Base-by-base conservation (phyloP, 305 asterid genomes). In the Andrographis paniculata region DNA sequence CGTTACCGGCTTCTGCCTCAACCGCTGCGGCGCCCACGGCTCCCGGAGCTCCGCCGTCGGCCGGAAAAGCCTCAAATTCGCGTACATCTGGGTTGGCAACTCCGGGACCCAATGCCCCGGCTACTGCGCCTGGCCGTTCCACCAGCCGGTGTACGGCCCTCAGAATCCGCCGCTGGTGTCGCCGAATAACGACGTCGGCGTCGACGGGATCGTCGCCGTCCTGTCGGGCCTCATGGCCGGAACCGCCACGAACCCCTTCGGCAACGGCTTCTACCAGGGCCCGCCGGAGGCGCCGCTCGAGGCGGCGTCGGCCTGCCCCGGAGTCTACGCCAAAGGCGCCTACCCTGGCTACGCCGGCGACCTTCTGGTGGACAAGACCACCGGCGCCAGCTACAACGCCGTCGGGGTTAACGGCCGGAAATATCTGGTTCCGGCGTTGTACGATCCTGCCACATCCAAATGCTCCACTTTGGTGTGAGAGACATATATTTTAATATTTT, bases 301-400 rank as follows among this genome's bases (percentile, higher is more conserved):
- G 24, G 76, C 83, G 14, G 56, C 74, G 0, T 68, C 83, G 14
- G 79, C 79, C 42, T 75, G 83, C 22, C 68, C 79, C 7, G 83
- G 76, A 2, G 68, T 75, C 0, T 75, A 75, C 6, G 83, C 58
- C 0, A 71, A 71, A 4, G 79, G 76, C 1, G 83, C 82, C 2
- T 75, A 75, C 20, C 82, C 82, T 0, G 82, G 78, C 4, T 71
- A 71, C 11, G 39, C 39, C 17, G 42, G 42, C 14, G 12, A 37
- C 17, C 14, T 37, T 17, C 17, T 37, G 42, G 17, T 37, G 16
- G 42, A 37, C 42, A 13, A 13, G 17, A 37, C 42, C 1, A 37
- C 8, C 12, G 42, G 42, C 16, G 46, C 24, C 22, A 42, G 46
- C 31, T 55, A 43, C 36, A 55, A 55, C 33, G 45, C 52, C 20